These are phyloP conservation scores for Tremellales sp. DNA, from an alignment of 1,284 basidiomycete species.

Conservation along the genomic window DNA sequence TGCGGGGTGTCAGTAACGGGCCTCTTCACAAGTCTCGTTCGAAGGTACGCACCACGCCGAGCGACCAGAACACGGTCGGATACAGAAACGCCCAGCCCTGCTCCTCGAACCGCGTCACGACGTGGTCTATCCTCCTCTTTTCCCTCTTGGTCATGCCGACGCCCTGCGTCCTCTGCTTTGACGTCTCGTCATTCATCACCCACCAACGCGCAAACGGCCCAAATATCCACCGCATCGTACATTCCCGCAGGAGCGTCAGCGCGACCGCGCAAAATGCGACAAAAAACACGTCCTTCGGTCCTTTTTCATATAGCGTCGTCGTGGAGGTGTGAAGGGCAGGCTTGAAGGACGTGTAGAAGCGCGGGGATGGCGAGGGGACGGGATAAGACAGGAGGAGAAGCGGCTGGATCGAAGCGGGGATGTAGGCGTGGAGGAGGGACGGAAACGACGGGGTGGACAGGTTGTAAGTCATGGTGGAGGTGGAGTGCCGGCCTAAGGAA, in stretches of 20 bases:
- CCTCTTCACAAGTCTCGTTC: constrained; percentile 4
- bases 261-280: constrained; percentile 67
- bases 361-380: too few relatives aligned
- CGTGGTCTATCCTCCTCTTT: constrained; percentile 54
- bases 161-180: constrained; percentile 6
- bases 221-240: constrained; percentile 64
- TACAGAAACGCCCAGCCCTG: constrained; percentile 88
- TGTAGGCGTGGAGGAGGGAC: constrained; percentile 17
- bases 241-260: constrained; percentile 75
- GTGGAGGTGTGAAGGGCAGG: constrained; percentile 60
- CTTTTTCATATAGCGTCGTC: constrained; percentile 56
- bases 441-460: constrained; percentile 11
- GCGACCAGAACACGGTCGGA: constrained; percentile 67
- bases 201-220: constrained; percentile 74
- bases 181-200: constrained; percentile 43
- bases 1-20: constrained; percentile 39
- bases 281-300: constrained; percentile 66
- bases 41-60: constrained; percentile 76
- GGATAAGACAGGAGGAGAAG: constrained; percentile 75
- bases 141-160: constrained; percentile 22
- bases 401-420: constrained; percentile 48
- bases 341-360: constrained; percentile 2
- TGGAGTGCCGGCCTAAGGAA: too few relatives aligned
- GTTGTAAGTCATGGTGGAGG: constrained; percentile 19
- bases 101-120: constrained; percentile 83